Evolutionary conservation across 2,329 filamentous ascomycete species (phyloP), one percentile per base, ranked within the genome.

Genomic region (Verticillium nonalfalfae): DNA sequence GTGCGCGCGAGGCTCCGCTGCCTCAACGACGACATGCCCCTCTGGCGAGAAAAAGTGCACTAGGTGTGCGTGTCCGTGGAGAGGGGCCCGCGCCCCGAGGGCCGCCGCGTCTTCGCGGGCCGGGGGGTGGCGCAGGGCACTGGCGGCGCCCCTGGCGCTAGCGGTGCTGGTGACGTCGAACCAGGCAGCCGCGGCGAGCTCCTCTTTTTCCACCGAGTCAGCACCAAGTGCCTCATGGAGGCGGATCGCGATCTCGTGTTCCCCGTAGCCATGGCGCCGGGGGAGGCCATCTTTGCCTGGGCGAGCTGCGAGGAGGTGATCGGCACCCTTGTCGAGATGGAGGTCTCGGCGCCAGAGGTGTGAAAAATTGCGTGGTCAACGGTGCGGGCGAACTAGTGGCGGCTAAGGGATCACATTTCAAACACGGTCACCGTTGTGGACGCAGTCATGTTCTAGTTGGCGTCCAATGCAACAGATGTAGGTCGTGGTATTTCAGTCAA

Each of bases 261-360:
- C 75, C 21, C 68, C 0, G 83, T 87, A 1, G 75, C 83, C 0
- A 71, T 92, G 21, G 81, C 73, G 1, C 76, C 76, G 4, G 71
- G 78, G 0, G 81, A 84, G 18, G 84, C 89, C 61, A 75, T 80
- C 3, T 83, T 95, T 38, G 81, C 81, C 31, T 91, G 87, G 63
- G 85, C 93, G 57, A 90, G 91, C 72, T 98, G 93, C 66, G 94
- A 97, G 74, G 88, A 92, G 54, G 89, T 98, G 68, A 91, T 87
- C 3, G 86, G 86, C 1, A 87, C 85, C 0, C 71, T 77, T 36
- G 71, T 81, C 14, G 62, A 63, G 56, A 59, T 14, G 3, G 60
- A 60, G 21, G 59, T 62, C 9, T 34, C 31, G 4, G 59, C 58
- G 9, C 58, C 58, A n/a, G 34, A 11, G 5, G 10, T 14, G 26